Percentiles rank a stretch among this genome's conserved stretches.
Conservation (phyloP, 225 moss, liverwort and hornwort species). For the Takakia lepidozioides region DNA sequence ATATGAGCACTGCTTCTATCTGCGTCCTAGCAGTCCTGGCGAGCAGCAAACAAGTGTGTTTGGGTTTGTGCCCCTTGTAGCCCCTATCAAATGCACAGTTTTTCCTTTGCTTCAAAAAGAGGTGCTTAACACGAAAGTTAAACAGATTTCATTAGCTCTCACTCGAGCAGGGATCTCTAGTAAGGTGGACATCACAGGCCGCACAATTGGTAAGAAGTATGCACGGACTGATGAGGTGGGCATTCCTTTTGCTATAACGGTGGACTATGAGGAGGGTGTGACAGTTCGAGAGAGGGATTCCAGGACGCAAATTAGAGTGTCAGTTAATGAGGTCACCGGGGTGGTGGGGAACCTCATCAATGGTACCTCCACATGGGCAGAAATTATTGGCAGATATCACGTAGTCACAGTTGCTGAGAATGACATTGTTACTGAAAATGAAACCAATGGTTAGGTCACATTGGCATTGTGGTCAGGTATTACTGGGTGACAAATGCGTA, state of each 20-base stretch:
- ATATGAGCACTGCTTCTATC: conserved; percentile 89
- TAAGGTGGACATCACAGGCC: conserved; percentile 80
- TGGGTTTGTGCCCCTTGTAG: conserved; percentile 69
- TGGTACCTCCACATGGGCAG: conserved; percentile 51
- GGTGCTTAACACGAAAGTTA: conserved; percentile 50
- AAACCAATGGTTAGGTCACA: neutral
- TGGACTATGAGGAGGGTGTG: conserved; percentile 56
- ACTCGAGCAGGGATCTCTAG: conserved; percentile 72
- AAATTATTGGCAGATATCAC: conserved; percentile 39
- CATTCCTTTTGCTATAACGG: conserved; percentile 82
- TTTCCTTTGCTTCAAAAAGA: conserved; percentile 72
- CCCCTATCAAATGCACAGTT: conserved; percentile 86
- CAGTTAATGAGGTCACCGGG: conserved; percentile 42
- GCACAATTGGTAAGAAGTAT: conserved; percentile 82
- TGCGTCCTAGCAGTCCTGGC: conserved; percentile 61
- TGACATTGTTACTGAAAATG: neutral
- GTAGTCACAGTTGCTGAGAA: conserved; percentile 8
- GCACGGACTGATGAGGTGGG: conserved; percentile 92
- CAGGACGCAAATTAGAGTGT: conserved; percentile 69
- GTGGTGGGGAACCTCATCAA: conserved; percentile 69
- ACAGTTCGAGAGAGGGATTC: conserved; percentile 90
- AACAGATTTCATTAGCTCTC: conserved; percentile 34
- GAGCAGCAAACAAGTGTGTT: conserved; percentile 63
- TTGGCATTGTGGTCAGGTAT: too few species aligned
- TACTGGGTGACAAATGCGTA: too few species aligned